Evolutionary conservation across 495 filamentous ascomycete species (phyloP).

Genomic region (Aspergillus baeticus): DNA sequence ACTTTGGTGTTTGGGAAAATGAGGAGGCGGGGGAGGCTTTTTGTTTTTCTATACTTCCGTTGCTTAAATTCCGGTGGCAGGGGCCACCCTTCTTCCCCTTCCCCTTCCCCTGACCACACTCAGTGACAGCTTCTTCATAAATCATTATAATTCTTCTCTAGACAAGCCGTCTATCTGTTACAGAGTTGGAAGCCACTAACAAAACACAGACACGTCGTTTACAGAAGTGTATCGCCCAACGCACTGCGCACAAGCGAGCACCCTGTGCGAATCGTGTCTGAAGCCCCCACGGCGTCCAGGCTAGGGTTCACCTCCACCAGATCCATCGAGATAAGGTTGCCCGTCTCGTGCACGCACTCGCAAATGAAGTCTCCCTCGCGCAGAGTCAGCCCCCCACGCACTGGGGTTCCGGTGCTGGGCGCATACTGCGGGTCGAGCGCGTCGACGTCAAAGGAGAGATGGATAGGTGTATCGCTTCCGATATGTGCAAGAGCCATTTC

Average conservation of each 20-base stretch:
- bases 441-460: constrained; percentile 96
- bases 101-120: not conserved
- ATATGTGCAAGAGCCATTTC: constrained; percentile 97
- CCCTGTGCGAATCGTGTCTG: constrained; percentile 86
- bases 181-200: too few relatives aligned
- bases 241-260: constrained; percentile 90
- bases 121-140: not conserved
- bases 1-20: constrained; percentile 9
- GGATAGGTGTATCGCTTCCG: constrained; percentile 89
- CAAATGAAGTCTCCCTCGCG: constrained; percentile 98
- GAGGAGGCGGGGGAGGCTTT: constrained; percentile 15
- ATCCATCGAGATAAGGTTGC: constrained; percentile 87
- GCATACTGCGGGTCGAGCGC: constrained; percentile 95
- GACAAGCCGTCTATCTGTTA: not conserved
- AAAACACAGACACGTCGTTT: constrained; percentile 11
- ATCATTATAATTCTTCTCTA: constrained; percentile 12
- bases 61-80: constrained; percentile 23
- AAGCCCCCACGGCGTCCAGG: constrained; percentile 71
- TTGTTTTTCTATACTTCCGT: not conserved
- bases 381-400: constrained; percentile 91
- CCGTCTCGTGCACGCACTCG: constrained; percentile 92
- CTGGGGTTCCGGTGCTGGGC: constrained; percentile 92
- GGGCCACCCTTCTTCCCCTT: too few relatives aligned
- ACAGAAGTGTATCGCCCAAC: constrained; percentile 86
- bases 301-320: constrained; percentile 95